Evolutionary conservation across 2,329 filamentous ascomycete genomes (phyloP), one percentile per base, ranked within the genome.

Genomic region (Trichocomaceae sp.): DNA sequence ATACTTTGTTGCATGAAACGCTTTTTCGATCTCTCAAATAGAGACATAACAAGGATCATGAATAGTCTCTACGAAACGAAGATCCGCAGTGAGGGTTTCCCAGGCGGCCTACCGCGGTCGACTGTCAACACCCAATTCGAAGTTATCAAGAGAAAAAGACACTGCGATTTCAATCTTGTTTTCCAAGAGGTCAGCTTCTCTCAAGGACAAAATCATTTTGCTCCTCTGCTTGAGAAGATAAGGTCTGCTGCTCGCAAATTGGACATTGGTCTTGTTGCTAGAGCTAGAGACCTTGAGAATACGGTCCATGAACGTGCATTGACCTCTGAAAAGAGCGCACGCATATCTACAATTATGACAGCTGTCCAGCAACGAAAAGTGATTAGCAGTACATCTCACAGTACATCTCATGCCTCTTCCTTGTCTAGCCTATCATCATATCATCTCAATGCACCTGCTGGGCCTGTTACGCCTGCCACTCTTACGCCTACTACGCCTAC

Each of bases 1-100:
- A 49, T 66, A 0, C 54, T 67, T 0, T 69, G 67, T 15, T 66
- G 62, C 9, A 35, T 66, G 0, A 62, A 54, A 10, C 52, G 61
- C 3, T 68, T 67, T 29, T 69, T 66, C 22, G 19, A 55, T 5
- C 47, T 46, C 6, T 50, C 57, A 2, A 19, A 29, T 0, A 26
- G 19, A 1, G 54, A 53, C 0, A 65, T 62, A 7, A 45, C 52
- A 19, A 45, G 31, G 1, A 58, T 71, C 0, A 71, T 72, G 26
- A 69, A 64, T 10, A 10, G 47, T 0, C 50, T 62, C 0, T 71
- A 69, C 42, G 22, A 47, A n/a, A 8, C 47, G 0, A 52, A 68
- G 5, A 47, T 70, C 1, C 39, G 20, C 1, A 31, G 58, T 0
- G 57, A 57, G 52, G 67, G 64, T 0, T 64, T 69, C 6, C 3